phyloP scores from a whole-genome alignment of 371 early-diverging fungal genomes.

The Synchytrium microbalum region DNA sequence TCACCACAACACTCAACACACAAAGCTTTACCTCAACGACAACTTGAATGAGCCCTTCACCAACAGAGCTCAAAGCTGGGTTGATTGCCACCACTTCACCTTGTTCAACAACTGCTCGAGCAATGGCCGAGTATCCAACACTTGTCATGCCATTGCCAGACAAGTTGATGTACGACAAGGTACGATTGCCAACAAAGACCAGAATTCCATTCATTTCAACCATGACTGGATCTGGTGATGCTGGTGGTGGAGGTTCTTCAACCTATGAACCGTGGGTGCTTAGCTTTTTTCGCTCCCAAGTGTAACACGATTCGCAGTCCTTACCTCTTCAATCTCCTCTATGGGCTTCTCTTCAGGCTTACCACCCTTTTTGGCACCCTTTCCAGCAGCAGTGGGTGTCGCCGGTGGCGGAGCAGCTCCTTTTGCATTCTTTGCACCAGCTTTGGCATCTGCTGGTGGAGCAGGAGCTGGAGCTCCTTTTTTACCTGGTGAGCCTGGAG shows the following conservation, averaged over 20 bases:
- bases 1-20: too few relatives aligned
- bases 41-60: background rate
- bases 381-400: slow-evolving; percentile 10
- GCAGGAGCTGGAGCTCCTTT: slow-evolving; percentile 20
- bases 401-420: slow-evolving; percentile 14
- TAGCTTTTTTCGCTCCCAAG: too few relatives aligned
- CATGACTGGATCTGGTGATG: slow-evolving; percentile 27
- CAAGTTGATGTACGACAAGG: slow-evolving; percentile 34
- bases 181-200: slow-evolving; percentile 38
- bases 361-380: slow-evolving; percentile 10
- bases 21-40: background rate
- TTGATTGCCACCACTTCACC: slow-evolving; percentile 11
- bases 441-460: slow-evolving; percentile 8
- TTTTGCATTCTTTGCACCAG: slow-evolving; percentile 21
- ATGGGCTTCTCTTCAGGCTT: slow-evolving; percentile 32
- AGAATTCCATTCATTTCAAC: slow-evolving; percentile 39
- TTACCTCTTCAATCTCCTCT: slow-evolving; percentile 40
- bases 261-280: background rate
- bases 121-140: slow-evolving; percentile 25
- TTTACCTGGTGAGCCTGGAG: background rate
- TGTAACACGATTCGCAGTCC: background rate
- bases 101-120: slow-evolving; percentile 32
- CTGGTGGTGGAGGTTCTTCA: background rate
- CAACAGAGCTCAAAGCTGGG: background rate
- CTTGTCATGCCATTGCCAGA: slow-evolving; percentile 27